These are phyloP conservation scores for Termitomyces sp. DNA, from an alignment of 768 basidiomycete species.

Conservation along the genomic window DNA sequence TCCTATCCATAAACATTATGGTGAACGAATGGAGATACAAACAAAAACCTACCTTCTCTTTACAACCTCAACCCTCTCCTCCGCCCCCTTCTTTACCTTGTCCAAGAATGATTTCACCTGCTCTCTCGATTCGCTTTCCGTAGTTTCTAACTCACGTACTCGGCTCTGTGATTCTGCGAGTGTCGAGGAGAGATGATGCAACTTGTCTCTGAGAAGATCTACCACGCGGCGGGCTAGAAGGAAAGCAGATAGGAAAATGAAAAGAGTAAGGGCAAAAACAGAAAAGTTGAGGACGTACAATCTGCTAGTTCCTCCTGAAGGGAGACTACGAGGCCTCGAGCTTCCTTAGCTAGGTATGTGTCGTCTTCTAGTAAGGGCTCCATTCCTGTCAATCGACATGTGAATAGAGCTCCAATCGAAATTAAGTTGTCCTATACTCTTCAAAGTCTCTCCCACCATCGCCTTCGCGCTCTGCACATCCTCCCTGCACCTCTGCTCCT, in stretches of 20 bases:
- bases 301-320: constrained; percentile 25
- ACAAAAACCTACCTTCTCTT: neutral
- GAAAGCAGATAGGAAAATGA: neutral
- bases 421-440: neutral
- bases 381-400: constrained; percentile 3
- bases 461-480: constrained; percentile 7
- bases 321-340: constrained; percentile 19
- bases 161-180: constrained; percentile 29
- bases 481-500: neutral
- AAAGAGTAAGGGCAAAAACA: neutral
- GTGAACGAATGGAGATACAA: neutral
- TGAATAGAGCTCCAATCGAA: neutral
- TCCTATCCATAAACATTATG: neutral
- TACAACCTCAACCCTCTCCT: neutral
- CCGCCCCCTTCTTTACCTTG: neutral
- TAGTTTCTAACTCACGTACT: constrained; percentile 32
- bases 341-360: constrained; percentile 18
- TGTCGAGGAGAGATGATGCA: constrained; percentile 28
- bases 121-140: constrained; percentile 18
- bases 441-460: constrained; percentile 7
- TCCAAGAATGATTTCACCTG: constrained; percentile 17
- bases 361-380: constrained; percentile 22
- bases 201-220: constrained; percentile 37
- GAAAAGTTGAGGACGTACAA: constrained; percentile 17
- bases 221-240: constrained; percentile 32